Base-by-base conservation (phyloP, 1,284 basidiomycete genomes). In the Microstroma glucosiphilum region DNA sequence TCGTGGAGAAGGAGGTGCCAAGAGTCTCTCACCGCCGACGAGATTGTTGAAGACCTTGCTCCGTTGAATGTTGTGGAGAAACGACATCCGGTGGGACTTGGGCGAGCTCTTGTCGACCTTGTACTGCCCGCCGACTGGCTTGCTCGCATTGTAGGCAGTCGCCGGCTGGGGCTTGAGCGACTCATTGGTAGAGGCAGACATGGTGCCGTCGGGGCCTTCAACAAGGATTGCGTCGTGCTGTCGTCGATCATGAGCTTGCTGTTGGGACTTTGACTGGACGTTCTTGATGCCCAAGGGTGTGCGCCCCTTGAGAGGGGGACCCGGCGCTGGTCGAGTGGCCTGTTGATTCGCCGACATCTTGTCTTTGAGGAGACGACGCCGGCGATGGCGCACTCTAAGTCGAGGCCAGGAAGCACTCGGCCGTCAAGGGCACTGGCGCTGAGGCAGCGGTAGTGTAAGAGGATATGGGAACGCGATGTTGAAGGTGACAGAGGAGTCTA, bases 261-360 rank as follows among this genome's bases (percentile, higher is more conserved):
- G 30, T 7, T 60, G 46, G 56, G 62, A 59, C 56, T 66, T 65
- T n/a, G 62, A 63, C 43, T 65, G 56, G 1, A 60, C 57, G 42
- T 69, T 69, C 56, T 69, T 69, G 60, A 67, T 61, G 63, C 68
- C 67, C 48, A 69, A 61, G 25, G 68, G 68, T 30, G 66, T 66
- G 41, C 68, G 65, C 54, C 30, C 30, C 30, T 37, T 37, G 3
- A 37, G 30, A 37, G 30, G 30, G 30, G 30, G 30, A 37, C 30
- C 30, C 30, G 30, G 30, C 30, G 30, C 30, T 37, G 30, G 30
- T 37, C 30, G 30, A 37, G 30, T 37, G 30, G 30, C 30, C 30
- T 37, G 30, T 37, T 37, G 30, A 37, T 37, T 37, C 30, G 30
- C 30, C 30, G 30, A 37, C 30, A 37, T 37, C 30, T 37, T 37